Conservation (phyloP, 2,329 filamentous ascomycete genomes). For the Xylaria sp. region DNA sequence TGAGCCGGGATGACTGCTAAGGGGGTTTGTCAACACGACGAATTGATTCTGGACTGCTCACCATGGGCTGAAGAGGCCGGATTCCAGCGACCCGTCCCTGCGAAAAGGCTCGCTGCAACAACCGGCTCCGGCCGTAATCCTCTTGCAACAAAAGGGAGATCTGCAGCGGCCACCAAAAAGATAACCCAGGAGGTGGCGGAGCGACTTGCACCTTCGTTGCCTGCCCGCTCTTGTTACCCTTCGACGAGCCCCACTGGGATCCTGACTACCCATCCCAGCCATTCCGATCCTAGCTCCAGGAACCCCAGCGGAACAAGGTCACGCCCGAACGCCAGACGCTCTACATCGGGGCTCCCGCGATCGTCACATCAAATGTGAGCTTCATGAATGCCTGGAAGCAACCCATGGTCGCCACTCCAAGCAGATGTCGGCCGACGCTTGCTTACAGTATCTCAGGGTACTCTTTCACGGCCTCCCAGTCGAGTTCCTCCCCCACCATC, state of each 20-base stretch:
- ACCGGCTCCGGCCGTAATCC: constrained; percentile 38
- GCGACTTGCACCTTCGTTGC: constrained; percentile 51
- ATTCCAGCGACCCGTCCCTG: constrained; percentile 39
- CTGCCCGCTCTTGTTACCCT: constrained; percentile 64
- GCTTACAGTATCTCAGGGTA: constrained; percentile 47
- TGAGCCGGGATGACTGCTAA: neutral
- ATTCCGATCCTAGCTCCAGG: constrained; percentile 55
- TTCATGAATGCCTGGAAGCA: constrained; percentile 52
- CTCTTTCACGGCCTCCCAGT: constrained; percentile 62
- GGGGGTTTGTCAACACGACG: constrained; percentile 25
- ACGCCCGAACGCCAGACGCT: constrained; percentile 53
- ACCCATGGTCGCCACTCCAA: constrained; percentile 29
- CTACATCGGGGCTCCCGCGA: constrained; percentile 58
- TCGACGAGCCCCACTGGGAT: constrained; percentile 62
- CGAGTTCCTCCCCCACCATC: constrained; percentile 45
- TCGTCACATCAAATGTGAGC: constrained; percentile 43
- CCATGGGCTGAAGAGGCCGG: constrained; percentile 38
- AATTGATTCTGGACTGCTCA: constrained; percentile 41
- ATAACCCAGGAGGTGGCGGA: constrained; percentile 28
- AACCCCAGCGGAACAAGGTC: constrained; percentile 55
- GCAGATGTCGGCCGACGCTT: constrained; percentile 32
- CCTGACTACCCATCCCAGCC: constrained; percentile 58
- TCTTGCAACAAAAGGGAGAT: constrained; percentile 13
- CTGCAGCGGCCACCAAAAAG: constrained; percentile 19
- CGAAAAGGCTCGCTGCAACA: constrained; percentile 41